Conservation (phyloP, 352 stramenopile genomes). For the Phytophthora meadii region DNA sequence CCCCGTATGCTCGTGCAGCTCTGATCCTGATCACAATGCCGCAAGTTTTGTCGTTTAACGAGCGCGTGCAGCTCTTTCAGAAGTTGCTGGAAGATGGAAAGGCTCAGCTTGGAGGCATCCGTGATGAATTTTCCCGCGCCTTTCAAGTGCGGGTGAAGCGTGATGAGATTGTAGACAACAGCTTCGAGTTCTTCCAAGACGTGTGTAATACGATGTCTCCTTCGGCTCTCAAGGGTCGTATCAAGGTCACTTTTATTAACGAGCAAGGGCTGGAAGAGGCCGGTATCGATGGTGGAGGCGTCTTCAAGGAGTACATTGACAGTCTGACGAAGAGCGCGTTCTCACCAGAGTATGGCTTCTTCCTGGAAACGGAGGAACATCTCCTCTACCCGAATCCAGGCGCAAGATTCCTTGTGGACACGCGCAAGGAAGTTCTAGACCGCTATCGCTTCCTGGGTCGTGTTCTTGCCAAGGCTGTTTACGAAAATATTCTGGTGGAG, state of each 20-base stretch:
- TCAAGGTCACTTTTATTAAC: conserved; percentile 95
- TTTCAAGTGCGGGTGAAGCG: conserved; percentile 74
- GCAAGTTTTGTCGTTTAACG: conserved; percentile 81
- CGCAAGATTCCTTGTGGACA: conserved; percentile 73
- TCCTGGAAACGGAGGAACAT: conserved; percentile 83
- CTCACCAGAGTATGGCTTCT: conserved; percentile 76
- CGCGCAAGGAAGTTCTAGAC: conserved; percentile 81
- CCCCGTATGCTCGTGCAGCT: conserved; percentile 50
- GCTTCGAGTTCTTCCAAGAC: conserved; percentile 83
- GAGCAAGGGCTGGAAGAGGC: conserved; percentile 93
- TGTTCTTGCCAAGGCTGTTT: conserved; percentile 96
- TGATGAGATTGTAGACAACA: conserved; percentile 91
- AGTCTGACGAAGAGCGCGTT: conserved; percentile 92
- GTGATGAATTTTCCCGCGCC: conserved; percentile 63
- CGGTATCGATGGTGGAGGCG: conserved; percentile 96
- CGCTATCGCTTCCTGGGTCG: conserved; percentile 96
- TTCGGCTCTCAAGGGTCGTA: conserved; percentile 79
- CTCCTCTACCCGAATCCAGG: conserved; percentile 96
- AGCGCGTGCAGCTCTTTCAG: conserved; percentile 80
- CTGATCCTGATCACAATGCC: conserved; percentile 77
- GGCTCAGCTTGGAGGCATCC: conserved; percentile 44
- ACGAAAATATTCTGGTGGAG: conserved; percentile 97
- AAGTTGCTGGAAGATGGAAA: conserved; percentile 77
- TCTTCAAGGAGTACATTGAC: conserved; percentile 99
- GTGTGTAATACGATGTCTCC: conserved; percentile 62